Conservation (phyloP, 345 rosid species). For the Eucalyptus marginata region DNA sequence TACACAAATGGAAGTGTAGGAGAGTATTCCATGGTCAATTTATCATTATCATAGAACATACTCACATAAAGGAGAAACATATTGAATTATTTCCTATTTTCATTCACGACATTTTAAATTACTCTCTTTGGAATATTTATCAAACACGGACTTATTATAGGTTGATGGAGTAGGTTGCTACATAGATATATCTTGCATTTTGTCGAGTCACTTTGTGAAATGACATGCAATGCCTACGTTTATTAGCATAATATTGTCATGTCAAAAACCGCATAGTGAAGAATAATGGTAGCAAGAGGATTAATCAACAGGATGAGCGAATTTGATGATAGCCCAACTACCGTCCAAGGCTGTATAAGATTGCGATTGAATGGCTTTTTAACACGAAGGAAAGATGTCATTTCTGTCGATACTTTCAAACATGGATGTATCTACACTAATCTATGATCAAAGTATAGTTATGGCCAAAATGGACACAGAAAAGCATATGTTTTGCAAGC, state of each 20-base stretch:
- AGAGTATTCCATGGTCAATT: background rate
- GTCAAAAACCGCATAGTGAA: background rate
- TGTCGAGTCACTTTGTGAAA: background rate
- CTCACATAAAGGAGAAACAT: background rate
- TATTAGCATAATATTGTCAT: background rate
- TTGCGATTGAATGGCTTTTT: background rate
- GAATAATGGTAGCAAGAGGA: background rate
- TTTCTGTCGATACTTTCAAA: background rate
- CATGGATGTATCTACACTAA: background rate
- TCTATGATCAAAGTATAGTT: background rate
- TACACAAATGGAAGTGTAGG: background rate
- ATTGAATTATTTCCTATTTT: background rate
- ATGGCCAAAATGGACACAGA: background rate
- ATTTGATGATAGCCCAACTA: background rate
- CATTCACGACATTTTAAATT: background rate
- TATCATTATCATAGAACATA: background rate
- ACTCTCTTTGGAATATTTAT: background rate
- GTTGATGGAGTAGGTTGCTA: background rate
- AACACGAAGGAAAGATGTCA: background rate
- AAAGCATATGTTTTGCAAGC: background rate
- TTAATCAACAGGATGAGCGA: background rate
- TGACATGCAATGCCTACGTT: background rate
- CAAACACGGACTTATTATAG: background rate
- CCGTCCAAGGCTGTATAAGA: background rate
- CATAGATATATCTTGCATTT: background rate